These are phyloP conservation scores for Pythium aphanidermatum DNA, from an alignment of 352 stramenopile species.

Conservation along the genomic window DNA sequence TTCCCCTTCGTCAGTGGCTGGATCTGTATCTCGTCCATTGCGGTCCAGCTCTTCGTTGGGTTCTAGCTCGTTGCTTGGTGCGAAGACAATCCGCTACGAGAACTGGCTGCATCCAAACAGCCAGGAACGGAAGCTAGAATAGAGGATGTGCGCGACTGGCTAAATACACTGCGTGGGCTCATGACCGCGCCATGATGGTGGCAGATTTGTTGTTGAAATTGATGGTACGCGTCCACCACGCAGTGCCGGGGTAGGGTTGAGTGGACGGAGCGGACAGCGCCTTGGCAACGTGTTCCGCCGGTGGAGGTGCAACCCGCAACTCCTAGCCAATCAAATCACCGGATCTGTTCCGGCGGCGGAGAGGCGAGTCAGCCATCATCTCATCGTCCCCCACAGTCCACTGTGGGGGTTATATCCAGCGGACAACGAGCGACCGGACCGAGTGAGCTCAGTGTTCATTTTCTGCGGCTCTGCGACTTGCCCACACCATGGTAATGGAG, in stretches of 20 bases:
- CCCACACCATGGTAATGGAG: not conserved
- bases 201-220: conserved; percentile 1
- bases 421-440: too few relatives aligned
- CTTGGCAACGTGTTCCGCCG: conserved; percentile 9
- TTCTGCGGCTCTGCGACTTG: too few relatives aligned
- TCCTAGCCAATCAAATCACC: conserved; percentile 6
- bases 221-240: too few relatives aligned
- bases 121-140: conserved; percentile 9
- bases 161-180: too few relatives aligned
- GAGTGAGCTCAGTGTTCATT: too few relatives aligned
- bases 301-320: not conserved
- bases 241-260: conserved; percentile 13
- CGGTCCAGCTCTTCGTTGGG: too few relatives aligned
- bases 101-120: conserved; percentile 42
- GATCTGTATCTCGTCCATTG: too few relatives aligned
- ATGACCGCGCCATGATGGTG: not conserved
- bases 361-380: not conserved
- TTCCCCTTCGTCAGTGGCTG: too few relatives aligned
- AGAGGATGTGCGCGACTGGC: too few relatives aligned
- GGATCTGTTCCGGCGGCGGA: conserved; percentile 4
- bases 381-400: too few relatives aligned
- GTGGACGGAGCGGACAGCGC: not conserved
- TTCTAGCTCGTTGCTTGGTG: conserved; percentile 24
- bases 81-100: conserved; percentile 16
- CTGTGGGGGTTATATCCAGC: too few relatives aligned